Base-by-base conservation (phyloP, 805 yeast species). In the Wickerhamiella alocasiicola region DNA sequence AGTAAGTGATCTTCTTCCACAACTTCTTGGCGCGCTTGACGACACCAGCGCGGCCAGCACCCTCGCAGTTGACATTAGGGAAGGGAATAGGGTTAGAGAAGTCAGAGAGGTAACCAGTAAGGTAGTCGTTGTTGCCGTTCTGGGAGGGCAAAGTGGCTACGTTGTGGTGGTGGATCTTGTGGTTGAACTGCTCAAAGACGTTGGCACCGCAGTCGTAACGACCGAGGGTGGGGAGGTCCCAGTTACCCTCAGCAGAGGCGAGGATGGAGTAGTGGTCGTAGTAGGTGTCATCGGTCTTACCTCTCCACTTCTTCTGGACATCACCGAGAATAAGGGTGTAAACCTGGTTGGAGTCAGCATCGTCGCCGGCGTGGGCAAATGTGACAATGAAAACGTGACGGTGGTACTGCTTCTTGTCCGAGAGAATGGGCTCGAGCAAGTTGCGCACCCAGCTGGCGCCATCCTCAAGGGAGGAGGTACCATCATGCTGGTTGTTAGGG, bases 401-500 rank as follows among this genome's bases (percentile, higher is more conserved):
- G 63, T 70, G 71, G 61, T 67, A 66, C 21, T 56, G 52, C 60
- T 68, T 67, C 46, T 56, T 47, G 27, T 44, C 46, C 16, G 19
- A 2, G 36, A 50, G 31, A 51, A 66, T 55, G 47, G 67, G 53
- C 41, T 54, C 57, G 42, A 71, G 51, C 62, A 68, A 69, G 42
- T 55, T 46, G 42, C 62, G 62, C 27, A 68, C 50, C 75, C 75
- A 71, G 39, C 49, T 44, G 29, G 70, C 70, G 17, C 74, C 66
- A 37, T 63, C 60, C 41, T 60, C 62, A 41, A 71, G 63, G 31
- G 68, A 49, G 55, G 67, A 72, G 46, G 71, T 71, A 34, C 73
- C 76, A 53, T 71, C 74, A 56, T 68, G 61, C 44, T 70, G 58
- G 68, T 68, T 64, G 59, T 70, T 70, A 43, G 76, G 75, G 31